Percentiles rank a stretch among this genome's conserved stretches.
Evolutionary conservation across 2,329 filamentous ascomycete genomes (phyloP).

Genomic region (Diaporthe sp.): DNA sequence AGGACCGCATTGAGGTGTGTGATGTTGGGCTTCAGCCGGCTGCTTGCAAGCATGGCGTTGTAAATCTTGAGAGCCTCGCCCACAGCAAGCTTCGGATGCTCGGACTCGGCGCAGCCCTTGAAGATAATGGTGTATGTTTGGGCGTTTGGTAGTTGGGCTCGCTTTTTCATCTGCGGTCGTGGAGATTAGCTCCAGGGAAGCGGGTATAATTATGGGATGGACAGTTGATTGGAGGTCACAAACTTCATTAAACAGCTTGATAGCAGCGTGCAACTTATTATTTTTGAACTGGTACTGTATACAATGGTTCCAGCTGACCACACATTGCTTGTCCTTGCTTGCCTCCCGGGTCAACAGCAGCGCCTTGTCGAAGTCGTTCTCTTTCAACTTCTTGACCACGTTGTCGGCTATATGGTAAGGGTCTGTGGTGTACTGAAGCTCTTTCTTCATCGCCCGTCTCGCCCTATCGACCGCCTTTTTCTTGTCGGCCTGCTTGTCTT

Average conservation of each 20-base stretch:
- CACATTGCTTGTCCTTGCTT: slow-evolving; percentile 73
- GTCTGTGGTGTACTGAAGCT: slow-evolving; percentile 75
- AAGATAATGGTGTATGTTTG: slow-evolving; percentile 90
- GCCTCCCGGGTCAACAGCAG: slow-evolving; percentile 75
- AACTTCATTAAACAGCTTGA: slow-evolving; percentile 92
- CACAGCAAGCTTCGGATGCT: slow-evolving; percentile 71
- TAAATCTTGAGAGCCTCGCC: slow-evolving; percentile 81
- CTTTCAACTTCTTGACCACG: slow-evolving; percentile 70
- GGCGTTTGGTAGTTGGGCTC: slow-evolving; percentile 81
- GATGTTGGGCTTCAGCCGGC: slow-evolving; percentile 76
- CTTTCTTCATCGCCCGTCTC: slow-evolving; percentile 52
- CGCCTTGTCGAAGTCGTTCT: slow-evolving; percentile 75
- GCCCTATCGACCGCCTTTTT: slow-evolving; percentile 48
- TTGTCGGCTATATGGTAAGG: slow-evolving; percentile 79
- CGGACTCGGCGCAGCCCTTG: slow-evolving; percentile 75
- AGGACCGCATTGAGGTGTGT: slow-evolving; percentile 93
- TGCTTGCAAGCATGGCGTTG: slow-evolving; percentile 76
- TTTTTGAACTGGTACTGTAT: slow-evolving; percentile 78
- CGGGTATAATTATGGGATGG: neutral
- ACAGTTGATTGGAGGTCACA: slow-evolving; percentile 41
- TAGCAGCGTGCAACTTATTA: slow-evolving; percentile 70
- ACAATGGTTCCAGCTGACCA: slow-evolving; percentile 90
- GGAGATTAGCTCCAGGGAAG: slow-evolving; percentile 39
- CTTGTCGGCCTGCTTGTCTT: slow-evolving; percentile 41
- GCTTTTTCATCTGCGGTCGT: slow-evolving; percentile 87